Base-by-base conservation (phyloP, 768 basidiomycete species). In the Epithele typhae region DNA sequence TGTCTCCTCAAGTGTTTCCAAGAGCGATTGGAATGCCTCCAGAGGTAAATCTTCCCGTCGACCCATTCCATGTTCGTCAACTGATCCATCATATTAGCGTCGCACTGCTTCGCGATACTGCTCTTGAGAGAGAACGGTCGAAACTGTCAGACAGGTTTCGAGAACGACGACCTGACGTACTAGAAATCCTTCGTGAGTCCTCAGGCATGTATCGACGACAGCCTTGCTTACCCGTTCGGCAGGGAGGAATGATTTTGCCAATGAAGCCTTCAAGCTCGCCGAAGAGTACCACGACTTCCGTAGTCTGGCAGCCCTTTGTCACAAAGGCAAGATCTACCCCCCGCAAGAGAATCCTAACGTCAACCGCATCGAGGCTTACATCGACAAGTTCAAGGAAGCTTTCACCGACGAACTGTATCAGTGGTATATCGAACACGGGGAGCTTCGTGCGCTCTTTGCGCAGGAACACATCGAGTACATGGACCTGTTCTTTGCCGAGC, bases 381-480 rank as follows among this genome's bases (percentile, higher is more conserved):
- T 93, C 47, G 76, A 86, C 37, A 75, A 73, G 57, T 95, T 86
- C 66, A 79, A 84, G 40, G 82, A 91, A 25, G 81, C 79, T 11
- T 98, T 97, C 54, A 86, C 92, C 0, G 81, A 75, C n/a, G 84
- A 91, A 58, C 73, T 96, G n/a, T 94, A 89, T 59, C 78, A 81
- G 58, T 96, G 88, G 88, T 95, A 91, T 63, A 87, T 95, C 40
- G 87, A 92, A 54, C 84, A 93, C 53, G 89, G 88, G 15, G 91
- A 92, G 66, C 66, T 90, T 19, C 79, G 91, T 11, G 77, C 83
- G 5, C 75, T 97, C 64, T 90, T 97, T 55, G 79, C 82, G 1
- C 84, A 89, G 53, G 83, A 87, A 38, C 80, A 86, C 56, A 68
- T 70, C 24, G 65, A 64, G 1, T 80, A 87, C 43, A 71, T 96